Evolutionary conservation across 139 green algal species (phyloP).

Genomic region (Zygnema cylindricum): DNA sequence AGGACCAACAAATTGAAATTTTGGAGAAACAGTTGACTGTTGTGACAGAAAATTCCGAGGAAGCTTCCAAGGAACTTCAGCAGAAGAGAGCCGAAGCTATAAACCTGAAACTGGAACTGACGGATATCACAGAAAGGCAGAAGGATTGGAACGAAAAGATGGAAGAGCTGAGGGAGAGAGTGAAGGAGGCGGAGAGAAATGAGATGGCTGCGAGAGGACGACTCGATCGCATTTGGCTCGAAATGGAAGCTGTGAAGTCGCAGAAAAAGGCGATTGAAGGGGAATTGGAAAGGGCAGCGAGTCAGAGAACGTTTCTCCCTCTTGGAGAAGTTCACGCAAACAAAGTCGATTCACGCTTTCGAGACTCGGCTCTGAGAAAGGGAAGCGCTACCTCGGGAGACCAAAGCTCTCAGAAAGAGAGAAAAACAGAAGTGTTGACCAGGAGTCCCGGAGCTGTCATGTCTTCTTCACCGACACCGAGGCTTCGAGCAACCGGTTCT

Average conservation of each 20-base stretch:
- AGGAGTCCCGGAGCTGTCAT: too few species aligned
- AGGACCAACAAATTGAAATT: neutral
- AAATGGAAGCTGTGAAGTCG: neutral
- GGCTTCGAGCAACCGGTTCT: too few species aligned
- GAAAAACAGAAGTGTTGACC: too few species aligned
- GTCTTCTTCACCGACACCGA: too few species aligned
- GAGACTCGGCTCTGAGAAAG: too few species aligned
- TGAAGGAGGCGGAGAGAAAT: neutral
- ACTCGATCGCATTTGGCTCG: neutral
- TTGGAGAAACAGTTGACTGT: neutral
- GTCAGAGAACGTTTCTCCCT: neutral
- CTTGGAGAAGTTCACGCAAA: neutral
- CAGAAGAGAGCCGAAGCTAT: neutral
- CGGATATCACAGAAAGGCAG: neutral
- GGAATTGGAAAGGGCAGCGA: neutral
- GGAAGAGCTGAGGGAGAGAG: neutral
- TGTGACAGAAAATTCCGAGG: neutral
- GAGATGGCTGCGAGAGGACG: neutral
- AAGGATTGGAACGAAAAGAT: neutral
- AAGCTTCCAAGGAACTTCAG: neutral
- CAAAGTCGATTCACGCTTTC: too few species aligned
- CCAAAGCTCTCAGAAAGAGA: too few species aligned
- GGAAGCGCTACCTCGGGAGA: too few species aligned
- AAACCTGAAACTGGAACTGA: neutral
- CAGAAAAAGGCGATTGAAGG: neutral